Evolutionary conservation across 208 protist species (phyloP).

Genomic region (Leishmania turanica): DNA sequence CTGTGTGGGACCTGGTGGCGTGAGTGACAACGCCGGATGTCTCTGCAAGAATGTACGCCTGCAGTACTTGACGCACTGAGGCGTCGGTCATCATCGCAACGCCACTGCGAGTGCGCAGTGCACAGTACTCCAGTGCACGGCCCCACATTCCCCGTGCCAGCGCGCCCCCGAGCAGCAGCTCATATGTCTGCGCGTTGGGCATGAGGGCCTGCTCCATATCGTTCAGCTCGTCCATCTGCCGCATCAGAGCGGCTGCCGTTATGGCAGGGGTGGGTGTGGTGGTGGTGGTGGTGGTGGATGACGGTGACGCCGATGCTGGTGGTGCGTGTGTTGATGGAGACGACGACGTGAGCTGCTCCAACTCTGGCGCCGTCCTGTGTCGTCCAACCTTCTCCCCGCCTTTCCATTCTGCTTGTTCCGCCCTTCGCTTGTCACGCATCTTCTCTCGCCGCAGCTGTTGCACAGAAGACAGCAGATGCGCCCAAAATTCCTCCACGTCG

Average conservation of each 20-base stretch:
- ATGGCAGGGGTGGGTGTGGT: background rate
- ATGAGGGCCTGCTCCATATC: constrained; percentile 41
- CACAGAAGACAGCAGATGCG: constrained; percentile 40
- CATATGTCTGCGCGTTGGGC: constrained; percentile 70
- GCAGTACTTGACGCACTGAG: constrained; percentile 45
- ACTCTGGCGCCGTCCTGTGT: background rate
- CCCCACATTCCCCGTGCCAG: constrained; percentile 51
- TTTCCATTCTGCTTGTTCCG: background rate
- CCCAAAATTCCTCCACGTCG: constrained; percentile 60
- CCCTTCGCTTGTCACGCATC: constrained; percentile 4
- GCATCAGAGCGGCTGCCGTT: background rate
- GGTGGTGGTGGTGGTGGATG: background rate
- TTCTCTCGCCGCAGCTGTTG: constrained; percentile 34
- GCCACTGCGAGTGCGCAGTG: constrained; percentile 36
- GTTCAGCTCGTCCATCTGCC: constrained; percentile 33
- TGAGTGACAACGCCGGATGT: background rate
- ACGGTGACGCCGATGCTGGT: background rate
- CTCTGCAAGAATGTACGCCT: constrained; percentile 32
- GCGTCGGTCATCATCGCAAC: constrained; percentile 40
- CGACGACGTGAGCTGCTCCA: background rate
- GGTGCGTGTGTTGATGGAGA: background rate
- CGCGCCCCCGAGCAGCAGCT: constrained; percentile 56
- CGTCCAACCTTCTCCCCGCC: background rate
- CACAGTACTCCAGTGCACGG: constrained; percentile 56
- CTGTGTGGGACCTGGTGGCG: background rate